Evolutionary conservation across 1,284 basidiomycete genomes (phyloP), one percentile per base, ranked within the genome.

Genomic region (Hymenochaete sp.): DNA sequence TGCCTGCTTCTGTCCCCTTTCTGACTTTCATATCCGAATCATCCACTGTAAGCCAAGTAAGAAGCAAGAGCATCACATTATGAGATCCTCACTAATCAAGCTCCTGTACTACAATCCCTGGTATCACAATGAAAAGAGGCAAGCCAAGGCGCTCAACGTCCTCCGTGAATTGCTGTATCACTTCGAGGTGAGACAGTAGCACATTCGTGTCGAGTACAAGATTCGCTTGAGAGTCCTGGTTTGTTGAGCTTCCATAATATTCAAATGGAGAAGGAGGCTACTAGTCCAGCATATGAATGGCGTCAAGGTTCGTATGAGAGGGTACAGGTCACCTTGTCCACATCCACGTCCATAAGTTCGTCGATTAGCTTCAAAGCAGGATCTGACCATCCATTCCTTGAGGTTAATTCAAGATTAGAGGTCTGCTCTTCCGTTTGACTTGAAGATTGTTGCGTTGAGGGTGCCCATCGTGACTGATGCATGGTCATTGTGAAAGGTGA

Each of bases 121-220:
- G 85, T 44, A 88, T 70, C 49, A 88, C 63, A 22, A 86, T 62
- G 45, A 73, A 56, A 37, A 83, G 61, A 19, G 75, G 70, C 19
- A 77, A 53, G 2, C 50, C 52, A n/a, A 65, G 56, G 28, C 57
- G 60, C 52, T 81, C 77, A 24, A 77, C 64, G 56, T 83, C 79
- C 6, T 68, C 64, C 38, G 78, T 74, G 56, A 88, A 84, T 44
- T 70, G 68, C 52, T 73, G 68, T 48, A 88, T 60, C 31, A 73
- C 68, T 44, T 78, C 72, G 48, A 84, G 71, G 53, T 77, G 68
- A 56, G 78, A 71, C 49, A 87, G 61, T 13, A 87, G 63, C 49
- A 86, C 72, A 55, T 87, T 87, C 21, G 83, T 87, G 57, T 87
- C 83, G 27, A 84, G 56, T 14, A 87, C 71, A 35, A 87, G 56